Conservation (phyloP, 495 filamentous ascomycete species). For the Lichina pygmaea region DNA sequence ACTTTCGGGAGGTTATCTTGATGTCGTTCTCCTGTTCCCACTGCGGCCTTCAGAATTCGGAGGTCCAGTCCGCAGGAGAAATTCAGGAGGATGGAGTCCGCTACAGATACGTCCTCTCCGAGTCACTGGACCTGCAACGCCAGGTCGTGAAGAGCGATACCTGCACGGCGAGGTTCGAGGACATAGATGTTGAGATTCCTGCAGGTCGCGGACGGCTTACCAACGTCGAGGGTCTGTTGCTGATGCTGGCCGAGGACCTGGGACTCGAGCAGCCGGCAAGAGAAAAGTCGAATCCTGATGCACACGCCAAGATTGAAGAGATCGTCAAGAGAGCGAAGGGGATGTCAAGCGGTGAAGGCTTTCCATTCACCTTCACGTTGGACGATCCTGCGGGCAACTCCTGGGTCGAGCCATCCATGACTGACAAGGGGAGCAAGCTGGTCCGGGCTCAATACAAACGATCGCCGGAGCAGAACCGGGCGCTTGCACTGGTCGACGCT, state of each 20-base stretch:
- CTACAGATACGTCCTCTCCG: constrained; percentile 46
- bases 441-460: constrained; percentile 53
- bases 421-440: constrained; percentile 46
- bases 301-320: constrained; percentile 44
- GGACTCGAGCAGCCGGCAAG: constrained; percentile 46
- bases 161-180: constrained; percentile 51
- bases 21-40: constrained; percentile 87
- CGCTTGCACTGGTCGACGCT: constrained; percentile 36
- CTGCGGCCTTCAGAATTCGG: constrained; percentile 70
- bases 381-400: constrained; percentile 95
- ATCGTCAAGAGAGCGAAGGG: constrained; percentile 40
- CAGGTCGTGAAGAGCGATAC: constrained; percentile 82
- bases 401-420: constrained; percentile 66
- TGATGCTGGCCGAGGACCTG: constrained; percentile 47
- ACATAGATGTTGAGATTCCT: constrained; percentile 77
- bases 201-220: constrained; percentile 68
- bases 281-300: constrained; percentile 44
- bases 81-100: constrained; percentile 73
- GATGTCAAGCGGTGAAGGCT: constrained; percentile 44
- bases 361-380: constrained; percentile 66
- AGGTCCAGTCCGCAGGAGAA: constrained; percentile 68
- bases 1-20: constrained; percentile 86
- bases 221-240: constrained; percentile 72
- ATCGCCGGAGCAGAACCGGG: constrained; percentile 60
- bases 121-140: constrained; percentile 44